Percentiles rank a stretch among this genome's conserved stretches.
Conservation (phyloP, 2,329 filamentous ascomycete genomes). For the Xylariaceae sp. region DNA sequence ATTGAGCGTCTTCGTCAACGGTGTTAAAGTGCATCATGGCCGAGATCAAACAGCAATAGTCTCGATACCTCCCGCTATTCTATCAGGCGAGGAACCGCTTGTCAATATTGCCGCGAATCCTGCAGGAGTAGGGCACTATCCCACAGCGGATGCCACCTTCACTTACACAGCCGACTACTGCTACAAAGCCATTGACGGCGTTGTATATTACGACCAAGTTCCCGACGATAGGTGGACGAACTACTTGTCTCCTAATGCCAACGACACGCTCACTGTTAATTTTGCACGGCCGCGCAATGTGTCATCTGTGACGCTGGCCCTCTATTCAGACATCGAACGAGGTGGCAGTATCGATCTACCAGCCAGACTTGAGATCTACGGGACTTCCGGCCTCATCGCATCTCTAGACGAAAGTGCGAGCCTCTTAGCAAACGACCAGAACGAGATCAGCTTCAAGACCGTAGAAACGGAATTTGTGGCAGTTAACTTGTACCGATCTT, state of each 20-base stretch:
- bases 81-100: constrained; percentile 19
- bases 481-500: constrained; percentile 28
- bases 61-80: constrained; percentile 18
- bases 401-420: constrained; percentile 16
- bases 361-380: constrained; percentile 27
- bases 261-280: constrained; percentile 34
- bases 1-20: constrained; percentile 37
- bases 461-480: constrained; percentile 30
- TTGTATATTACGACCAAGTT: constrained; percentile 37
- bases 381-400: constrained; percentile 22
- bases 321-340: constrained; percentile 32
- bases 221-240: constrained; percentile 39
- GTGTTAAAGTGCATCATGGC: constrained; percentile 29
- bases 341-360: constrained; percentile 33
- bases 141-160: constrained; percentile 34
- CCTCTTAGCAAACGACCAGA: constrained; percentile 29
- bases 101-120: constrained; percentile 41
- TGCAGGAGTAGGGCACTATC: constrained; percentile 32
- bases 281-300: constrained; percentile 33
- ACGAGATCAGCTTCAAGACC: constrained; percentile 25
- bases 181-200: constrained; percentile 39
- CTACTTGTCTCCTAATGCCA: constrained; percentile 31
- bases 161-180: constrained; percentile 32
- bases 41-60: constrained; percentile 14
- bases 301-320: constrained; percentile 31